phyloP scores from a whole-genome alignment of 108 stramenopile genomes.

The Fragilariopsis cylindrus region DNA sequence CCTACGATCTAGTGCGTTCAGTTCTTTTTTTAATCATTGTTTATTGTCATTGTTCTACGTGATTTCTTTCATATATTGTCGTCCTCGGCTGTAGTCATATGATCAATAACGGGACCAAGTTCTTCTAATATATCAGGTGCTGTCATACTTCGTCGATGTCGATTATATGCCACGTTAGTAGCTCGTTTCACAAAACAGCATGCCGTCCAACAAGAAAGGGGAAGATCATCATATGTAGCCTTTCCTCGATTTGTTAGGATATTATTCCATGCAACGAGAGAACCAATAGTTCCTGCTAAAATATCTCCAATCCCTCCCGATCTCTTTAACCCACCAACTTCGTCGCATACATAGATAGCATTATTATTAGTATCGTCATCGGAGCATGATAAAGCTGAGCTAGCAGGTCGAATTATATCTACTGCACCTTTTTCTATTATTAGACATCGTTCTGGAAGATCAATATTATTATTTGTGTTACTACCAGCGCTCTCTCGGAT shows the following conservation, averaged over 20 bases:
- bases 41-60: no score
- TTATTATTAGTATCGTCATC: neutral
- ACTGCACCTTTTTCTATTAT: constrained; percentile 35
- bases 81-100: constrained; percentile 39
- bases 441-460: constrained; percentile 15
- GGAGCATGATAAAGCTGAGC: constrained; percentile 13
- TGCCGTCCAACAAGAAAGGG: constrained; percentile 72
- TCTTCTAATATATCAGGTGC: constrained; percentile 80
- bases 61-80: neutral
- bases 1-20: no score
- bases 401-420: constrained; percentile 25
- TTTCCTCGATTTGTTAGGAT: constrained; percentile 43
- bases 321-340: constrained; percentile 87
- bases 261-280: constrained; percentile 77
- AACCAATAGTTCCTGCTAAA: constrained; percentile 80
- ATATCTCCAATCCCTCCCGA: constrained; percentile 98
- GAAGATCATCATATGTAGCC: constrained; percentile 31
- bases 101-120: constrained; percentile 61
- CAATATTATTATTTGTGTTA: neutral
- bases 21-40: no score
- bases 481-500: constrained; percentile 24
- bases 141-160: constrained; percentile 79
- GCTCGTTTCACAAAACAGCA: constrained; percentile 74
- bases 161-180: constrained; percentile 66
- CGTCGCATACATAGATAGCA: constrained; percentile 50